These are phyloP conservation scores for Boletus speciosus DNA, from an alignment of 768 basidiomycete species.

Conservation along the genomic window DNA sequence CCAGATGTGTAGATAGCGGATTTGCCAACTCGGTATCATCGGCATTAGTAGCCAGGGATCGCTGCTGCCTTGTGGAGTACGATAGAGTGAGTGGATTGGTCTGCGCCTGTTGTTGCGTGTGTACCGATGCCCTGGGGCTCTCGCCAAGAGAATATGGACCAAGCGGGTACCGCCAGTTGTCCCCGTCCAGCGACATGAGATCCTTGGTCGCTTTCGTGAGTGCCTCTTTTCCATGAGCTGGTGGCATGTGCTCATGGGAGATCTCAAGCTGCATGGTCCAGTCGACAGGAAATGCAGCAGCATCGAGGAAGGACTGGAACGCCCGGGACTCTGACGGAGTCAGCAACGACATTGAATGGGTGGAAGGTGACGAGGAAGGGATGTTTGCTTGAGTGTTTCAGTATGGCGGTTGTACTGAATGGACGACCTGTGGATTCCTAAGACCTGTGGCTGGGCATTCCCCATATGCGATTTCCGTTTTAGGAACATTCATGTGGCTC, in stretches of 20 bases:
- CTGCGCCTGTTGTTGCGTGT: conserved; percentile 19
- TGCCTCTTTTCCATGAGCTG: conserved; percentile 56
- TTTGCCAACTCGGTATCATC: conserved; percentile 4
- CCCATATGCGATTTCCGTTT: conserved; percentile 22
- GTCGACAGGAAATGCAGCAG: conserved; percentile 40
- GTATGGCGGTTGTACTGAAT: conserved; percentile 14
- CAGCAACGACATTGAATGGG: conserved; percentile 53
- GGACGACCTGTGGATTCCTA: conserved; percentile 17
- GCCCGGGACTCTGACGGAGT: conserved; percentile 63
- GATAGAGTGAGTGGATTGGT: conserved; percentile 12
- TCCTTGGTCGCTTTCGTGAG: conserved; percentile 80
- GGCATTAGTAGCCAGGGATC: conserved; percentile 4
- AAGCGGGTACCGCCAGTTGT: conserved; percentile 35
- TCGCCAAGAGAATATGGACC: conserved; percentile 12
- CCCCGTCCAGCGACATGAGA: conserved; percentile 67
- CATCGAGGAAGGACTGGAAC: conserved; percentile 67
- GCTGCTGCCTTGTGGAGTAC: conserved; percentile 20
- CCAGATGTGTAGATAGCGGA: conserved; percentile 4
- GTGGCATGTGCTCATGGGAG: conserved; percentile 45
- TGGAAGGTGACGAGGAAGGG: not conserved
- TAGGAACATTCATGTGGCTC: conserved; percentile 19
- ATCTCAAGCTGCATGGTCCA: conserved; percentile 42
- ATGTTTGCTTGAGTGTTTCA: not conserved
- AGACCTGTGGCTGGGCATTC: conserved; percentile 31
- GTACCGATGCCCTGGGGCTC: conserved; percentile 6